These are phyloP conservation scores for Bruguiera gymnorhiza DNA, from an alignment of 345 rosid species.

Conservation along the genomic window DNA sequence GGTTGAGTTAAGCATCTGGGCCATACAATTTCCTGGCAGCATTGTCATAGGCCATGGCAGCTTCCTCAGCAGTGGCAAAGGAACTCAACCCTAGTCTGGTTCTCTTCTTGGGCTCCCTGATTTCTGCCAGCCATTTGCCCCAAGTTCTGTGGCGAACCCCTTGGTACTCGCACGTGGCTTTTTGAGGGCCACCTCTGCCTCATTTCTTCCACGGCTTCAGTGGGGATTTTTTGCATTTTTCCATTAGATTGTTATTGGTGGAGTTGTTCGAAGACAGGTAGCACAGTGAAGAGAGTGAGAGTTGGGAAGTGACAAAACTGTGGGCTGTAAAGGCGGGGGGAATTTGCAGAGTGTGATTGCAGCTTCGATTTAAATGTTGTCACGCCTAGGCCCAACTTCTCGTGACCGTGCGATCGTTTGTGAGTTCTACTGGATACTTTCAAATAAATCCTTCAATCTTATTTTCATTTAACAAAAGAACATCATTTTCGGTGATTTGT, in stretches of 20 bases:
- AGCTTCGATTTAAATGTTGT: conserved; percentile 46
- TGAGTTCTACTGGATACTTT: background rate
- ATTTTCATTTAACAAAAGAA: too few relatives aligned
- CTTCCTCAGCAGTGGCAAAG: conserved; percentile 89
- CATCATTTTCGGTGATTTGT: too few relatives aligned
- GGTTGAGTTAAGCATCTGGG: conserved; percentile 76
- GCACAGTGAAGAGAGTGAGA: background rate
- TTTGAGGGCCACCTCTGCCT: conserved; percentile 94
- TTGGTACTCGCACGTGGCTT: conserved; percentile 73
- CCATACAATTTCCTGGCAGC: conserved; percentile 79
- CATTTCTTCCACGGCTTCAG: conserved; percentile 88
- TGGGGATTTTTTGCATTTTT: conserved; percentile 47
- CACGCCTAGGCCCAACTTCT: conserved; percentile 40
- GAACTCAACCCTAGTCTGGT: conserved; percentile 89
- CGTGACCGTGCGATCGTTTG: conserved; percentile 58
- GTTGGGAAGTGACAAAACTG: conserved; percentile 7
- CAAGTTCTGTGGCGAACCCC: conserved; percentile 90
- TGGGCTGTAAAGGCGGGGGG: conserved; percentile 34
- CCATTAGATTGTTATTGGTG: background rate
- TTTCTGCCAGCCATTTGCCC: conserved; percentile 99
- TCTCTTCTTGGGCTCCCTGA: conserved; percentile 91
- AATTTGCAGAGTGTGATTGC: conserved; percentile 35
- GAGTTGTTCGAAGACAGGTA: background rate
- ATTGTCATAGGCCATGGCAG: conserved; percentile 94
- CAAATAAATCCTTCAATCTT: too few relatives aligned